Evolutionary conservation across 495 filamentous ascomycete species (phyloP), one percentile per base, ranked within the genome.

Genomic region (Penicillium paxilli): DNA sequence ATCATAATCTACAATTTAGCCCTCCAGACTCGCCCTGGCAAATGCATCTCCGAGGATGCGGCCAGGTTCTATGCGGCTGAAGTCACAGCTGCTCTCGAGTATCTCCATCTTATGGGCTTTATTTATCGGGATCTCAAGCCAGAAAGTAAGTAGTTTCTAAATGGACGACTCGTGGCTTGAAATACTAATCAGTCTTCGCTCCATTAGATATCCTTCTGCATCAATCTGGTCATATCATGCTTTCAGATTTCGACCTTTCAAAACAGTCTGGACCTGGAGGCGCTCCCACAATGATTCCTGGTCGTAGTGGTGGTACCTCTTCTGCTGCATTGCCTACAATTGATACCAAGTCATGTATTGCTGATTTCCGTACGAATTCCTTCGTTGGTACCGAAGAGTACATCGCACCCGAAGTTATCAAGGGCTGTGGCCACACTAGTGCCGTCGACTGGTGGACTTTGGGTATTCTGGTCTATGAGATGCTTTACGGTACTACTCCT

Each of bases 371-470:
- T 22, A 98, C 94, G 12, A 98, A 98, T 65, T 96, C 92, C 2
- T 98, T 98, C 67, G 94, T 98, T 14, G 94, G 94, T 17, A 98
- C 94, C 2, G 94, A 98, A 65, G 94, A 98, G 68, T 98, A 98
- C 63, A 98, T 98, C 62, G 94, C 94, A 0, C 94, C 94, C 6
- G 94, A 98, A 69, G 94, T 98, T 38, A 98, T 98, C 66, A 98
- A 96, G 70, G 94, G 94, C 11, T 97, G 93, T 69, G 94, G 94
- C 17, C 94, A 98, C 67, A 98, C 94, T 6, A 97, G 92, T 60
- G 94, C 94, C 4, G 94, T 98, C 2, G 94, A 98, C 70, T 98
- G 94, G 94, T 98, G 94, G 94, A 98, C 94, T 2, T 75, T 98
- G 9, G 94, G 94, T 17, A 98, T 98, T 50, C 72, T 98, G 61